These are phyloP conservation scores for Bonnemaisonia californica DNA, from an alignment of 31 red algal species.

Conservation along the genomic window DNA sequence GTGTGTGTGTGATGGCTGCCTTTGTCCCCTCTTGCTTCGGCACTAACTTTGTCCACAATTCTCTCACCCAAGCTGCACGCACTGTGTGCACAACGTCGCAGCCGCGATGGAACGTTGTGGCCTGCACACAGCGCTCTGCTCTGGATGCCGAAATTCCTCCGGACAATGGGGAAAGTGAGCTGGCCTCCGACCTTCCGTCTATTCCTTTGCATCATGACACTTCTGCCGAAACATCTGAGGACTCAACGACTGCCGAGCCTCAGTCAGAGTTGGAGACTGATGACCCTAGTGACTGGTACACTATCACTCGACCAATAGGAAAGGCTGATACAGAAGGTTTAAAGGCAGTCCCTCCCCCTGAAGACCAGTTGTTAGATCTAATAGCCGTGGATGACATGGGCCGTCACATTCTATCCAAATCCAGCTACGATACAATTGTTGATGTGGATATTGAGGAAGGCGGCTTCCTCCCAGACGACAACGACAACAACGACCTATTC, in stretches of 20 bases:
- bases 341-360: background rate
- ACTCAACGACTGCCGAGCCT: too few species aligned
- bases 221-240: too few species aligned
- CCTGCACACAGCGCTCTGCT: background rate
- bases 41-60: background rate
- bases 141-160: background rate
- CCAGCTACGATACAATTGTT: constrained; percentile 56
- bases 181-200: too few species aligned
- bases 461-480: constrained; percentile 47
- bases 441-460: constrained; percentile 66
- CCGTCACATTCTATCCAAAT: constrained; percentile 31
- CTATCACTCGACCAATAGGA: background rate
- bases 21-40: background rate
- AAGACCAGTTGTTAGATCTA: constrained; percentile 37
- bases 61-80: background rate
- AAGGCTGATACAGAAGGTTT: background rate
- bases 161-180: background rate
- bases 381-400: constrained; percentile 48
- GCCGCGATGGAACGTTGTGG: background rate
- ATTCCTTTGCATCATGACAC: too few species aligned
- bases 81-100: background rate
- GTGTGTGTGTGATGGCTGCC: background rate
- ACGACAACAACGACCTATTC: constrained; percentile 74
- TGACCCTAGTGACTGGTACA: background rate
- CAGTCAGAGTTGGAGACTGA: background rate